Conservation (phyloP, 306 rosid species). For the Quercus variabilis region DNA sequence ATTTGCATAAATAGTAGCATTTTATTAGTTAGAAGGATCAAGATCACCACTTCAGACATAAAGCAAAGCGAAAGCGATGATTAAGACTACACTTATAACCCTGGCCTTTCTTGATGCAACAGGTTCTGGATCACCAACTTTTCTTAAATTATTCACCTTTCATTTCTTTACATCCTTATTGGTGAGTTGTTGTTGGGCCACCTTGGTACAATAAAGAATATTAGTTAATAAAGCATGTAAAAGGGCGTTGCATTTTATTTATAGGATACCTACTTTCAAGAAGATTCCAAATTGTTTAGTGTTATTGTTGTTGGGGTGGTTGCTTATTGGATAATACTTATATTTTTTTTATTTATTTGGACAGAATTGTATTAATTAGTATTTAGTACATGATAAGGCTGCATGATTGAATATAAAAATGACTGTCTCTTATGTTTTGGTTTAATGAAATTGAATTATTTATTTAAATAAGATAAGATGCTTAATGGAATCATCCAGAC, state of each 20-base stretch:
- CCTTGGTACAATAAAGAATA: neutral
- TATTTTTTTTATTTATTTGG: neutral
- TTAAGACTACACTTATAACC: constrained; percentile 36
- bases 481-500: constrained; percentile 23
- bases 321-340: constrained; percentile 8
- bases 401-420: constrained; percentile 36
- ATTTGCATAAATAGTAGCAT: rapidly evolving
- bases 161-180: neutral
- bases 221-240: constrained; percentile 15
- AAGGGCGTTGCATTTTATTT: constrained; percentile 9
- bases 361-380: no score
- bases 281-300: constrained; percentile 26
- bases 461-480: constrained; percentile 15
- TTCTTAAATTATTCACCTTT: constrained; percentile 7
- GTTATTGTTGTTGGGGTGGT: constrained; percentile 16
- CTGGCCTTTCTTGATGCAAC: neutral
- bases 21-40: no score
- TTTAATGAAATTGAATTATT: constrained; percentile 17
- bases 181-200: constrained; percentile 21
- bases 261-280: constrained; percentile 29
- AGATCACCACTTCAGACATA: neutral
- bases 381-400: constrained; percentile 12
- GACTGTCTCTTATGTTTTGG: constrained; percentile 11
- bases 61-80: constrained; percentile 15
- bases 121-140: constrained; percentile 30